Base-by-base conservation (phyloP, 257 asterid genomes). In the Petunia secreta region DNA sequence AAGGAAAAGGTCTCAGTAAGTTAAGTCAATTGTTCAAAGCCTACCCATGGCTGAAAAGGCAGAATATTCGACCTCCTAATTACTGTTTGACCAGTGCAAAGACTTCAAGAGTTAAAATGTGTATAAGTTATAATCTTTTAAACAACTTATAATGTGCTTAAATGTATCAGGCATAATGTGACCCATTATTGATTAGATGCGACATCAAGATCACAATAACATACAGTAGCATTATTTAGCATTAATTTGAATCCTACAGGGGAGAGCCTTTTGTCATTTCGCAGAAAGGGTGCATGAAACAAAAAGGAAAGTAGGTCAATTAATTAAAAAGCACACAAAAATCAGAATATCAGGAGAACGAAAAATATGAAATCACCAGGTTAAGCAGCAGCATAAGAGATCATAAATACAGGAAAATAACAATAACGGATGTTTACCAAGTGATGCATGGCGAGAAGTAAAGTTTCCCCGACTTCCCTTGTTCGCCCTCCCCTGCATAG, bases 381-480 rank as follows among this genome's bases (percentile, higher is more conserved):
- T 67, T 65, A 34, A 3, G 55, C 63, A 74, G 38, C 77, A 69
- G 67, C 40, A 54, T 39, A 58, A 75, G 80, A 13, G 46, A 75
- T 53, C 54, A 14, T 15, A 53, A 55, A 43, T 39, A 36, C 77
- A 59, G 63, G 13, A 73, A 79, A 75, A 50, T 58, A 16, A 43
- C 6, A 53, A 76, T 2, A 43, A 62, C 10, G 38, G 41, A 81
- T 44, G 81, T 80, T 89, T 87, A 92, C 97, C 97, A 79, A 87
- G 85, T 69, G 89, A 87, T 54, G 39, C 75, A 82, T 84, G 85
- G 74, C 92, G 87, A 77, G 95, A 80, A 43, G 90, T 80, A 83
- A 88, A 87, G 85, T 83, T 90, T 79, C 91, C 96, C 64, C 94
- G 91, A 75, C 88, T 87, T 71, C 79, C 94, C 85, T 90, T 89